Evolutionary conservation across 2,329 filamentous ascomycete species (phyloP), one percentile per base, ranked within the genome.

Genomic region (Xylaria digitata): DNA sequence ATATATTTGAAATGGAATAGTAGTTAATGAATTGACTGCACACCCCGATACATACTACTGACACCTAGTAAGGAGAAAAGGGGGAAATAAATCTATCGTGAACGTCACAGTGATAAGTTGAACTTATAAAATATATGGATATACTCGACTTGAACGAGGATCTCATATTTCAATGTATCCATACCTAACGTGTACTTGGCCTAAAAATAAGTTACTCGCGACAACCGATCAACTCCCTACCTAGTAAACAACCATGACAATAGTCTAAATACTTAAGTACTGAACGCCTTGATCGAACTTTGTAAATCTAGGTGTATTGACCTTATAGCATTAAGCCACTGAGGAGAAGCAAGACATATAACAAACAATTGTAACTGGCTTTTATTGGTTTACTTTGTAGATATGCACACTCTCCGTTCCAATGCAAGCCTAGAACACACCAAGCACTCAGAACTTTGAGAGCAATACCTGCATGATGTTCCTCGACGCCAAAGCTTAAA

Each of bases 391-490:
- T n/a, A 37, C 8, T 37, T 19, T 15, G 13, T 53, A 21, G 17
- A 21, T 21, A 23, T 13, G 11, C 30, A 15, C 9, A 7, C 19
- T 21, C 61, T 45, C 48, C 21, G 19, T 13, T 32, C 37, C 6
- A n/a, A 50, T 26, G 49, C 32, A 45, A 37, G n/a, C 21, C 21
- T 43, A 23, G 30, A 65, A 65, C n/a, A 65, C n/a, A 43, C 45
- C 15, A 19, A 37, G 23, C 13, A 26, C 15, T 56, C 21, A 49
- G 15, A 42, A 42, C n/a, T 40, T 43, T 19, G n/a, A 45, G 30
- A 52, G 55, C 5, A 8, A 53, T 46, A 61, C 17, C 32, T 19
- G 26, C 30, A 23, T 40, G 30, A 40, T 17, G 30, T 61, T 66
- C 37, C 43, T 59, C 49, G 45, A 30, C 43, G 59, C 55, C 54